Evolutionary conservation across 306 rosid species (phyloP).

Genomic region (Acacia confusa): DNA sequence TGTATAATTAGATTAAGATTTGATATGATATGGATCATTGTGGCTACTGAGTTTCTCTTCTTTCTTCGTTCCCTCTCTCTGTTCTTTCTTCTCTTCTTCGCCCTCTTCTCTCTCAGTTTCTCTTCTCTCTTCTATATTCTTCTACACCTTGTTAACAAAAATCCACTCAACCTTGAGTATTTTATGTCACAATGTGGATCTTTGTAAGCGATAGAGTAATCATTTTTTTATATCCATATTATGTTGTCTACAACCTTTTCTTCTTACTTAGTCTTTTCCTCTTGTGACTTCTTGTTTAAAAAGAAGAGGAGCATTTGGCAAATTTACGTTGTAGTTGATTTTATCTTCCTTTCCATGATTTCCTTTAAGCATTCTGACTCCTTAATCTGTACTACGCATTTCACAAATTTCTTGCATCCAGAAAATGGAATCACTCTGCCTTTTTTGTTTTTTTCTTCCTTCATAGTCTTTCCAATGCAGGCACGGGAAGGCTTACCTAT

Average conservation of each 20-base stretch:
- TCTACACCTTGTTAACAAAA: background rate
- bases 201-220: background rate
- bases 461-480: slow-evolving; percentile 62
- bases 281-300: background rate
- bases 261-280: background rate
- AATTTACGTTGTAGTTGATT: background rate
- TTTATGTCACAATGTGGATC: slow-evolving; percentile 11
- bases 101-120: too few species aligned
- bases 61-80: too few species aligned
- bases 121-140: too few species aligned
- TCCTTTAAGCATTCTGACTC: slow-evolving; percentile 4
- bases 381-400: slow-evolving; percentile 6
- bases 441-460: slow-evolving; percentile 26
- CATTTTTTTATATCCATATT: slow-evolving; percentile 11
- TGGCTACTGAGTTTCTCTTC: too few species aligned
- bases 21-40: too few species aligned
- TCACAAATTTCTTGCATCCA: slow-evolving; percentile 16
- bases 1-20: too few species aligned
- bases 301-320: background rate
- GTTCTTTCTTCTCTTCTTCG: too few species aligned
- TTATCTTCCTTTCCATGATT: slow-evolving; percentile 18
- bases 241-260: background rate
- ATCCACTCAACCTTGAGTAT: background rate
- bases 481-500: slow-evolving; percentile 76
- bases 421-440: slow-evolving; percentile 19